These are phyloP conservation scores for Tetracladium maxilliforme DNA, from an alignment of 2,329 filamentous ascomycete genomes.

Conservation along the genomic window DNA sequence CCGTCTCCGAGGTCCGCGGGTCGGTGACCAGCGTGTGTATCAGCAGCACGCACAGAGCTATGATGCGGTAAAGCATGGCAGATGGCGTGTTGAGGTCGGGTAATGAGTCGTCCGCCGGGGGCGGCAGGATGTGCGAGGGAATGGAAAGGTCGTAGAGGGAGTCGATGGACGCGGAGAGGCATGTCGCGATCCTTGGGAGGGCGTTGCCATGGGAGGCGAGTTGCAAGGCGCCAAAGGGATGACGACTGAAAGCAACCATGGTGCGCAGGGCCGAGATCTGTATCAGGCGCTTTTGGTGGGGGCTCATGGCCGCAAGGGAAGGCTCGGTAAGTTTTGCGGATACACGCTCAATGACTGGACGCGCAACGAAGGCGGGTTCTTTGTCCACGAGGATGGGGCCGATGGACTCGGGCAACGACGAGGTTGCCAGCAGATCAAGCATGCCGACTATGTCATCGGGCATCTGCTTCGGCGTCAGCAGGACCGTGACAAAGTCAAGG, in stretches of 20 bases:
- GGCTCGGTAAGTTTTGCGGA: constrained; percentile 46
- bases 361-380: constrained; percentile 26
- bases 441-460: constrained; percentile 46
- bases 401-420: constrained; percentile 45
- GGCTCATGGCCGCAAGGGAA: constrained; percentile 25
- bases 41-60: constrained; percentile 46
- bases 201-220: too few species aligned
- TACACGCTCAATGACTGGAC: constrained; percentile 42
- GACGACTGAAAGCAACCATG: too few species aligned
- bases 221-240: too few species aligned
- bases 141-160: constrained; percentile 36
- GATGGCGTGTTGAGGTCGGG: too few species aligned
- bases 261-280: too few species aligned
- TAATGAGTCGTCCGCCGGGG: too few species aligned
- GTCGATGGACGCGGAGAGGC: too few species aligned
- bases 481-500: constrained; percentile 49
- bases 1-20: too few species aligned
- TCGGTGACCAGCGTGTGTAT: constrained; percentile 44
- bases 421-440: constrained; percentile 52
- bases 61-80: too few species aligned
- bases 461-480: constrained; percentile 53
- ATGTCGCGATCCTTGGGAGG: too few species aligned
- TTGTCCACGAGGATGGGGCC: constrained; percentile 43
- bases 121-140: too few species aligned
- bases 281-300: too few species aligned